Conservation (phyloP, 805 yeast genomes). For the Wickerhamiella hasegawae region DNA sequence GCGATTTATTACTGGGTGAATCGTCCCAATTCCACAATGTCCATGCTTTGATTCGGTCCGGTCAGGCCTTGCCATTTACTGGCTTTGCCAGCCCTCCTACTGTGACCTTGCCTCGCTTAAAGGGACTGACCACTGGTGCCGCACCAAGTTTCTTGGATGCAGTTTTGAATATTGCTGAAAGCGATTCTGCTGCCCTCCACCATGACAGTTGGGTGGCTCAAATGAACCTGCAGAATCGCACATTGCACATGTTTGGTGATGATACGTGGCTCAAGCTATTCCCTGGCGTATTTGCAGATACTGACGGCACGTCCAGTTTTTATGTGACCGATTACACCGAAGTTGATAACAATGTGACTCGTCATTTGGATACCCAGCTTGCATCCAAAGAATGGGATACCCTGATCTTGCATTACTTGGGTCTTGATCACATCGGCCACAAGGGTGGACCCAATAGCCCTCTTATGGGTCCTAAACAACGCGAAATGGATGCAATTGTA, state of each 20-base stretch:
- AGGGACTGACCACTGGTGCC: slow-evolving; percentile 87
- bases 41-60: slow-evolving; percentile 46
- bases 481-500: slow-evolving; percentile 69
- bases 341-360: slow-evolving; percentile 83
- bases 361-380: slow-evolving; percentile 59
- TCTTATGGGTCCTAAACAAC: slow-evolving; percentile 68
- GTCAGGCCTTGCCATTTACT: slow-evolving; percentile 73
- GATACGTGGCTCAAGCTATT: slow-evolving; percentile 94
- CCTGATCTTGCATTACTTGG: slow-evolving; percentile 75
- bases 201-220: slow-evolving; percentile 87
- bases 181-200: slow-evolving; percentile 53
- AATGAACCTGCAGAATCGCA: slow-evolving; percentile 27
- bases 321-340: slow-evolving; percentile 90
- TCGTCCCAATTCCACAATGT: slow-evolving; percentile 49
- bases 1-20: slow-evolving; percentile 66
- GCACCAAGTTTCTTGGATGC: slow-evolving; percentile 92
- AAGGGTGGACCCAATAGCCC: slow-evolving; percentile 80
- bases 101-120: slow-evolving; percentile 83
- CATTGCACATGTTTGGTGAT: slow-evolving; percentile 81
- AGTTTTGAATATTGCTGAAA: slow-evolving; percentile 82
- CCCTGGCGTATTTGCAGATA: slow-evolving; percentile 45
- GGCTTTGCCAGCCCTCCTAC: slow-evolving; percentile 93
- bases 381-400: slow-evolving; percentile 53
- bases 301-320: slow-evolving; percentile 84
- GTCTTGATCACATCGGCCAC: slow-evolving; percentile 95